Evolutionary conservation across 306 rosid genomes (phyloP).

Genomic region (Cucumis cinereus): DNA sequence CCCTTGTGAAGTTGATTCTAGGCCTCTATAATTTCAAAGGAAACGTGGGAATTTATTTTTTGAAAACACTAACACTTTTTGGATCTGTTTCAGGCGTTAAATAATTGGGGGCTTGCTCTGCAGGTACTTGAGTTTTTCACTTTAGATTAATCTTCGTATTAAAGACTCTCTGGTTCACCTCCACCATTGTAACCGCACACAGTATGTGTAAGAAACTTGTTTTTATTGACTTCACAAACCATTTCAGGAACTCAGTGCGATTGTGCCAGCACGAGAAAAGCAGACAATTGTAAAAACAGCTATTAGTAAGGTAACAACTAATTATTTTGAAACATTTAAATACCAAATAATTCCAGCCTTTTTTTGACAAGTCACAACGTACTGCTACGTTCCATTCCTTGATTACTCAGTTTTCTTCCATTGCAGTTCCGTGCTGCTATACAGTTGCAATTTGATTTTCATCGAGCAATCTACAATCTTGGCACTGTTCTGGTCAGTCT

Average conservation of each 20-base stretch:
- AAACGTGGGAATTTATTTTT: neutral
- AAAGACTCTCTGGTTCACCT: neutral
- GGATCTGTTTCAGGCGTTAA: conserved; percentile 78
- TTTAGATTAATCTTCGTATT: neutral
- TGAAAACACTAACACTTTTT: conserved; percentile 9
- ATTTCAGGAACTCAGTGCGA: conserved; percentile 90
- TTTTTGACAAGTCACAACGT: neutral
- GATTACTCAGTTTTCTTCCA: conserved; percentile 19
- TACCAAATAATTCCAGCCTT: neutral
- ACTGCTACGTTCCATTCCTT: neutral
- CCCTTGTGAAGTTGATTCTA: neutral
- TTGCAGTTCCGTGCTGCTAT: conserved; percentile 97
- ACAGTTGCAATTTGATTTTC: conserved; percentile 95
- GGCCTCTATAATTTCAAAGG: neutral
- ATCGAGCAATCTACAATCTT: conserved; percentile 97
- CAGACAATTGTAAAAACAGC: conserved; percentile 87
- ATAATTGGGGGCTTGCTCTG: conserved; percentile 99
- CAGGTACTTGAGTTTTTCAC: conserved; percentile 45
- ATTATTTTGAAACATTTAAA: conserved; percentile 5
- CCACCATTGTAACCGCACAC: neutral
- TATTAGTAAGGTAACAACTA: conserved; percentile 63
- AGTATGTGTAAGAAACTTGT: neutral
- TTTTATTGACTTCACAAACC: conserved; percentile 3
- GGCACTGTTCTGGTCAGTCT: conserved; percentile 94
- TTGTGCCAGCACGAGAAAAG: conserved; percentile 94